These are phyloP conservation scores for Leptosphaerulina australis DNA, from an alignment of 2,329 filamentous ascomycete genomes.

Conservation along the genomic window DNA sequence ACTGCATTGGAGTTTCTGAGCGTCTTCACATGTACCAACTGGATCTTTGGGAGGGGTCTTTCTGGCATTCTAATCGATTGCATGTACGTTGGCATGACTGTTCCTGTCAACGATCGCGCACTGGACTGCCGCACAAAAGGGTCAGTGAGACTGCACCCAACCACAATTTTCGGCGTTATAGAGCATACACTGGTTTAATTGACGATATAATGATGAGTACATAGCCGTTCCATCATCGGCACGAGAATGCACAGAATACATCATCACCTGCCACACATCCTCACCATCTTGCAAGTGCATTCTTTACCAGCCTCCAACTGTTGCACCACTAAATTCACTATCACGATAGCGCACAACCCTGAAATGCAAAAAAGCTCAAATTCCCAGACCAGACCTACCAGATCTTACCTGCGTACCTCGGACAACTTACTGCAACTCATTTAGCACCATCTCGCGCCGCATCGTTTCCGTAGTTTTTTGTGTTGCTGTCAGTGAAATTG, in stretches of 20 bases:
- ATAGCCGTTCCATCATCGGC: slow-evolving; percentile 21
- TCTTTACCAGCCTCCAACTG: neutral
- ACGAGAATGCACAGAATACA: slow-evolving; percentile 18
- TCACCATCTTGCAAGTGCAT: neutral
- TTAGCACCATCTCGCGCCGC: slow-evolving; percentile 1
- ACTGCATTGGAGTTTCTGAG: slow-evolving; percentile 34
- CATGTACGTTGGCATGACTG: slow-evolving; percentile 20
- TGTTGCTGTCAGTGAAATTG: neutral
- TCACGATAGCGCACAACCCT: neutral
- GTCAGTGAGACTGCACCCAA: slow-evolving; percentile 10
- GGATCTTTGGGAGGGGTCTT: slow-evolving; percentile 21
- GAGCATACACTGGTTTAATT: slow-evolving; percentile 18
- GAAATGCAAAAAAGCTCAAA: slow-evolving; percentile 2
- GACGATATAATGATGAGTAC: slow-evolving; percentile 22
- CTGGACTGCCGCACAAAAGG: slow-evolving; percentile 21
- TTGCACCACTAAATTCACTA: neutral
- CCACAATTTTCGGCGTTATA: slow-evolving; percentile 18
- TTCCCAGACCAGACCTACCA: too few species aligned
- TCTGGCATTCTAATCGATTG: slow-evolving; percentile 21
- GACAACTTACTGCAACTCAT: neutral
- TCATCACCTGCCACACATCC: slow-evolving; percentile 1
- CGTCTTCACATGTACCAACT: slow-evolving; percentile 33
- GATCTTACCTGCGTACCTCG: neutral
- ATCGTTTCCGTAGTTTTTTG: neutral
- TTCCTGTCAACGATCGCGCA: slow-evolving; percentile 11